Conservation (phyloP, 208 protist genomes). For the Trypanosoma lewisi region DNA sequence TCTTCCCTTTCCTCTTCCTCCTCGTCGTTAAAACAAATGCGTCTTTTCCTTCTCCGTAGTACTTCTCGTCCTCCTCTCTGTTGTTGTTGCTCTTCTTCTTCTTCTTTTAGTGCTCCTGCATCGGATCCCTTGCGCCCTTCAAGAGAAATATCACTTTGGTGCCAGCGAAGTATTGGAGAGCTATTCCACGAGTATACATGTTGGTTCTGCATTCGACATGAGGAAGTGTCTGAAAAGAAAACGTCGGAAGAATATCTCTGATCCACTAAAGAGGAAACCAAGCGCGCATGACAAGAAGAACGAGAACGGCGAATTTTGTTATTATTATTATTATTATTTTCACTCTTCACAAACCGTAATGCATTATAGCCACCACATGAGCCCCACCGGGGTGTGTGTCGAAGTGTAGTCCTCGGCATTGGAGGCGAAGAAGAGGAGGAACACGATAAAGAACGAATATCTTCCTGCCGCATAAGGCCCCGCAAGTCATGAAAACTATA, state of each 20-base stretch:
- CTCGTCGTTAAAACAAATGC: not conserved
- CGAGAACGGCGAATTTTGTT: too few relatives aligned
- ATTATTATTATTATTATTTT: too few relatives aligned
- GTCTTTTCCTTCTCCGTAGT: not conserved
- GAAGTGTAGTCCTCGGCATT: too few relatives aligned
- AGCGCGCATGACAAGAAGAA: not conserved
- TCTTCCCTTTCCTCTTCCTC: slow-evolving; percentile 17
- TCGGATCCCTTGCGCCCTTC: not conserved
- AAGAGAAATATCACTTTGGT: not conserved
- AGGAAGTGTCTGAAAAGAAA: not conserved
- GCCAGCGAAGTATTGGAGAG: not conserved
- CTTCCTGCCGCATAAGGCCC: not conserved
- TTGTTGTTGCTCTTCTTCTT: slow-evolving; percentile 3
- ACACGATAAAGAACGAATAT: too few relatives aligned
- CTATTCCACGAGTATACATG: not conserved
- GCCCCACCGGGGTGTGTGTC: not conserved
- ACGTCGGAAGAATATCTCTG: not conserved
- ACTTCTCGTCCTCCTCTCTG: slow-evolving; percentile 3
- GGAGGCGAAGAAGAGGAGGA: not conserved
- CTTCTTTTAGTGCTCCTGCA: not conserved
- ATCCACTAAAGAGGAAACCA: not conserved
- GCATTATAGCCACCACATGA: not conserved
- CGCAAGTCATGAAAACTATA: not conserved
- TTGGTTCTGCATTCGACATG: not conserved
- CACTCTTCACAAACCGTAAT: not conserved